Base-by-base conservation (phyloP, 805 yeast species). In the Millerozyma miso region DNA sequence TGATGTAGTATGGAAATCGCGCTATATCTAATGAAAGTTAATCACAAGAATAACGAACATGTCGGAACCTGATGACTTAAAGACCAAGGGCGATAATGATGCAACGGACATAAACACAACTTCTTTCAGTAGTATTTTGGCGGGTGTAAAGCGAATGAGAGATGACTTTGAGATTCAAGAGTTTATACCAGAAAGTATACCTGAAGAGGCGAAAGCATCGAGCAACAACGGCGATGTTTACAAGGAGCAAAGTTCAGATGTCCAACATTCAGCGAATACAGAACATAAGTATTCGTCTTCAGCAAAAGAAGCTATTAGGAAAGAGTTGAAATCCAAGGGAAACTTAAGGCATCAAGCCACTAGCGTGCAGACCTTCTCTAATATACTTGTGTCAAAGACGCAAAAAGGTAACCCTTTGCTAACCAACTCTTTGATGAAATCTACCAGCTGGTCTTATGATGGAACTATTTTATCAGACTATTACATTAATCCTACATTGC, bases 331-430 rank as follows among this genome's bases (percentile, higher is more conserved):
- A 14, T 6, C 15, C 6, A 14, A 32, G n/a, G 35, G 35, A 7
- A 13, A 7, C n/a, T 14, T 15, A 32, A 14, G 37, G 16, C 37
- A 34, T 19, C 37, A 34, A 15, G 35, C 17, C 19, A 35, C 17
- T 19, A 26, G n/a, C 26, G 33, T 37, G 13, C 39, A 29, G 13
- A 37, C 39, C 6, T 37, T 19, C 23, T 15, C 39, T 4, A 19
- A 32, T 12, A 29, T 37, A 20, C 33, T 19, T 34, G 86, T 85
- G 3, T 76, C 81, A 34, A 76, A 78, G 33, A 72, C 83, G 0
- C 93, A 86, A 56, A 79, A 75, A 38, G 90, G 87, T 1, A 86
- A 86, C 54, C 91, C 91, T 4, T 58, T 85, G 33, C 61, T 86
- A 5, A 73, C 74, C 37, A 67, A 71, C 26, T 62, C 73, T 3